Conservation (phyloP, 83 land plant species). For the Larix sibirica region DNA sequence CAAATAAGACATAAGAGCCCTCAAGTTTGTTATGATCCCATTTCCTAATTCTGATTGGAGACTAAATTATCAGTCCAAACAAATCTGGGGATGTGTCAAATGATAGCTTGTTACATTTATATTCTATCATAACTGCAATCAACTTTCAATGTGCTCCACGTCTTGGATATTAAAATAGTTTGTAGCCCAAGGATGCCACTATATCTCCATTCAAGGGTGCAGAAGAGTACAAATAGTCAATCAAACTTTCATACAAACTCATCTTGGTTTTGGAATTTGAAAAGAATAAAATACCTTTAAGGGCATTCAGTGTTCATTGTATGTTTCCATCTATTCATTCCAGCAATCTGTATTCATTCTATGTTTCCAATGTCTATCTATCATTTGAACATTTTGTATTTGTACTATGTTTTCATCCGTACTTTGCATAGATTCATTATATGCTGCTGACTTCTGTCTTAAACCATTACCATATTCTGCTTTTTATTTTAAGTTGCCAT, state of each 20-base stretch:
- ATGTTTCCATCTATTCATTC: not conserved
- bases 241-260: too few relatives aligned
- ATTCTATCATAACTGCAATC: not conserved
- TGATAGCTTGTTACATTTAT: not conserved
- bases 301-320: too few relatives aligned
- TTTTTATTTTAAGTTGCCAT: not conserved
- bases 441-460: too few relatives aligned
- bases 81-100: not conserved
- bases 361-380: not conserved
- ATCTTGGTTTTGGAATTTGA: too few relatives aligned
- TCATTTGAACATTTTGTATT: not conserved
- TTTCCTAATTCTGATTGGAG: not conserved
- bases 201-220: not conserved
- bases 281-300: too few relatives aligned
- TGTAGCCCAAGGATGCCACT: not conserved
- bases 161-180: not conserved
- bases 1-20: not conserved
- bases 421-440: too few relatives aligned
- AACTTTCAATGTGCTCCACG: not conserved
- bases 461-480: not conserved
- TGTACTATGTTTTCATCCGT: too few relatives aligned
- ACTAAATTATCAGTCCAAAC: too few relatives aligned
- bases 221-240: not conserved
- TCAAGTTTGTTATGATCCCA: not conserved
- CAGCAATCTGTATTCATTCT: constrained; percentile 1